Evolutionary conservation across 768 basidiomycete species (phyloP).

Genomic region (Lactifluus pinguis): DNA sequence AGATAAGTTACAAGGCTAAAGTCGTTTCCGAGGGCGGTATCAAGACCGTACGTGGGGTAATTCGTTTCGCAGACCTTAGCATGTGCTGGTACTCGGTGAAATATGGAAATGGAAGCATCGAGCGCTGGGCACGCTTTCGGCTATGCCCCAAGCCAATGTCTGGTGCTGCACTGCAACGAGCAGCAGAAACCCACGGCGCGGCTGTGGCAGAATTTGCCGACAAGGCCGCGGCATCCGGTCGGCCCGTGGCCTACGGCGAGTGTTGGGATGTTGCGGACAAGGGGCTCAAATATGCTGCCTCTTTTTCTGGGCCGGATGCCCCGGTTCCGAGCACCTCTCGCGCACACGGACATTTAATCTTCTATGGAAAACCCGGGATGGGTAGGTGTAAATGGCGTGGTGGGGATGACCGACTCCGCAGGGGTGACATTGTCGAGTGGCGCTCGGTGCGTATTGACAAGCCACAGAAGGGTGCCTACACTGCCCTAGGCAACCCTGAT

Average conservation of each 20-base stretch:
- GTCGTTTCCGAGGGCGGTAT: too few species aligned
- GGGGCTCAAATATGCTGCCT: constrained; percentile 36
- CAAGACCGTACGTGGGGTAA: constrained; percentile 30
- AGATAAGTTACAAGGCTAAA: too few species aligned
- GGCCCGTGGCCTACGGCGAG: constrained; percentile 42
- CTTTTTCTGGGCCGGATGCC: constrained; percentile 34
- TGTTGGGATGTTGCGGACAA: constrained; percentile 52
- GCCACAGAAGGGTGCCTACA: constrained; percentile 15
- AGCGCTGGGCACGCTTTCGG: constrained; percentile 32
- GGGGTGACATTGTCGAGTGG: constrained; percentile 52
- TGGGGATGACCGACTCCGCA: constrained; percentile 41
- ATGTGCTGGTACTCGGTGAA: constrained; percentile 39
- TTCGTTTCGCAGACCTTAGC: constrained; percentile 42
- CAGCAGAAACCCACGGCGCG: constrained; percentile 42
- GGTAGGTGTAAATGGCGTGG: constrained; percentile 45
- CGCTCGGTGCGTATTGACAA: constrained; percentile 26
- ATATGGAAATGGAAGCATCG: constrained; percentile 26
- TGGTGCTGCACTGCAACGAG: constrained; percentile 29
- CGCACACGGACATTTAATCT: constrained; percentile 50
- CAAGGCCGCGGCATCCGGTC: constrained; percentile 33
- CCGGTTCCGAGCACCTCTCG: constrained; percentile 41
- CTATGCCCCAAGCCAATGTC: constrained; percentile 31
- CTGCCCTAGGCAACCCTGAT: constrained; percentile 41
- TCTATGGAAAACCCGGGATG: constrained; percentile 30
- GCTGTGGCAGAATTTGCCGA: constrained; percentile 41